Evolutionary conservation across 495 filamentous ascomycete genomes (phyloP).

Genomic region (Penicillium bialowiezense): DNA sequence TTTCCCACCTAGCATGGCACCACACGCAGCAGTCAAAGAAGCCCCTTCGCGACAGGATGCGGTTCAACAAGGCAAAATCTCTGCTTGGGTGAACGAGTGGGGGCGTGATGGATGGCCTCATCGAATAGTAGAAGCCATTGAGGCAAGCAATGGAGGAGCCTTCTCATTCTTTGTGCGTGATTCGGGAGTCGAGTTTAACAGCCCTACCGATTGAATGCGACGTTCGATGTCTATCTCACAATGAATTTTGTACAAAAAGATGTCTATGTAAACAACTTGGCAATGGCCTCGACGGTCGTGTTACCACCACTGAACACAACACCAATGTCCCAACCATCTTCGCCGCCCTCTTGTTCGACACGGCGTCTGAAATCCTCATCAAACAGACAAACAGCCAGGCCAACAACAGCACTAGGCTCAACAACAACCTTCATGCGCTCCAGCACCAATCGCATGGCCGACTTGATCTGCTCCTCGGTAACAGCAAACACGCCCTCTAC

Average conservation of each 20-base stretch:
- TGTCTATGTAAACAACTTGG: conserved; percentile 35
- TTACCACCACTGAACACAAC: conserved; percentile 90
- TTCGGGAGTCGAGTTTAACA: conserved; percentile 18
- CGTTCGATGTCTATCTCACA: background rate
- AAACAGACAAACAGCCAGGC: conserved; percentile 76
- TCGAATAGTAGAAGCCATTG: conserved; percentile 30
- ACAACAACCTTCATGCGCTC: conserved; percentile 91
- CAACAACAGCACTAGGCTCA: conserved; percentile 86
- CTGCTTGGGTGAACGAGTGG: conserved; percentile 46
- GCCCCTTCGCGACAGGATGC: conserved; percentile 41
- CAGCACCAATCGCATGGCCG: conserved; percentile 71
- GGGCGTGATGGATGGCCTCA: conserved; percentile 43
- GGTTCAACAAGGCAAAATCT: conserved; percentile 39
- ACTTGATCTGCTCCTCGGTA: conserved; percentile 77
- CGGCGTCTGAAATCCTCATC: conserved; percentile 76
- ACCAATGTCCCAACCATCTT: conserved; percentile 81
- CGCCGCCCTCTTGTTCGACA: conserved; percentile 68
- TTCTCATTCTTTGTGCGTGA: conserved; percentile 29
- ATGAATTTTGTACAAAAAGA: background rate
- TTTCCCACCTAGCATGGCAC: conserved; percentile 53
- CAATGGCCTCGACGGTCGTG: conserved; percentile 75
- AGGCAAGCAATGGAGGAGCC: conserved; percentile 26
- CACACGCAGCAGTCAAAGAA: conserved; percentile 54
- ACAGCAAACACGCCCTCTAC: conserved; percentile 75
- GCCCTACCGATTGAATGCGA: conserved; percentile 5